phyloP scores from a whole-genome alignment of 176 grass and related monocot genomes.

The Pharus latifolius region DNA sequence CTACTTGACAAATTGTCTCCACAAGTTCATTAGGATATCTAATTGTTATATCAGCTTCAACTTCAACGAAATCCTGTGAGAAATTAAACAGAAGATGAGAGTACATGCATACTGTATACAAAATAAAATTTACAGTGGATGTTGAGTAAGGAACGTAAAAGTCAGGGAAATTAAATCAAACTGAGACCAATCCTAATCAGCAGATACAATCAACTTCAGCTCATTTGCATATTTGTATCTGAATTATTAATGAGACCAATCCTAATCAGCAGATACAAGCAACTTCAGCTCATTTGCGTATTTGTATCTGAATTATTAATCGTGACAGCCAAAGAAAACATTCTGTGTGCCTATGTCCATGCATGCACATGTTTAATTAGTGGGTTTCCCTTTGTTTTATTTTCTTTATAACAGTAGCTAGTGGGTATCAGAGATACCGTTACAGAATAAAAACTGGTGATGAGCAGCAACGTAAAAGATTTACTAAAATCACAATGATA shows the following conservation, averaged over 20 bases:
- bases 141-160: conserved; percentile 6
- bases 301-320: not conserved
- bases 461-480: not conserved
- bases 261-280: not conserved
- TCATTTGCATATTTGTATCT: conserved; percentile 9
- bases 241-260: not conserved
- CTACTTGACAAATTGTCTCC: conserved; percentile 55
- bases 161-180: not conserved
- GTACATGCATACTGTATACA: not conserved
- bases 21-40: conserved; percentile 45
- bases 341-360: too few species aligned
- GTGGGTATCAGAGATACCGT: not conserved
- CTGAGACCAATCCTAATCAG: not conserved
- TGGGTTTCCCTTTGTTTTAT: too few species aligned
- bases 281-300: conserved; percentile 15
- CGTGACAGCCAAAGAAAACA: too few species aligned
- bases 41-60: conserved; percentile 47
- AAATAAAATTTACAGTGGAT: not conserved
- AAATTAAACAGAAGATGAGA: conserved; percentile 11
- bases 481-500: conserved; percentile 4
- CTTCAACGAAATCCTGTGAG: conserved; percentile 57
- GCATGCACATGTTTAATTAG: too few species aligned
- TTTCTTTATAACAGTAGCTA: too few species aligned
- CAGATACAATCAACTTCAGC: conserved; percentile 7
- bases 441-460: not conserved